Conservation (phyloP, 768 basidiomycete genomes). For the Mycena filopes region DNA sequence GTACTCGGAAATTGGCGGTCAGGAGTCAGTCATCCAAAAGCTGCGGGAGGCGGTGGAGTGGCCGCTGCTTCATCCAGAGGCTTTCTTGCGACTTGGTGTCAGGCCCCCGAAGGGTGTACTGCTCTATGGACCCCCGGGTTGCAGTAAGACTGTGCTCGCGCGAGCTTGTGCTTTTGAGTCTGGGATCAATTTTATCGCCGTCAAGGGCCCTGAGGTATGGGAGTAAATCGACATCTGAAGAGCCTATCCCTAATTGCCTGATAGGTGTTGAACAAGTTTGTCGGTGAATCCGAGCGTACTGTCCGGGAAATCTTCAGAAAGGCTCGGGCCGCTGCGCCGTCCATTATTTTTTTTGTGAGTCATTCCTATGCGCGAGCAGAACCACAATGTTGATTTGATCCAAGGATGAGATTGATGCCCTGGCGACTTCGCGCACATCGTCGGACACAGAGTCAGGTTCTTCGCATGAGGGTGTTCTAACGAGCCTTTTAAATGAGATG, state of each 20-base stretch:
- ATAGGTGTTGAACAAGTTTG: constrained; percentile 96
- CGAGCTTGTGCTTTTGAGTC: constrained; percentile 94
- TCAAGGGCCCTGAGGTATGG: constrained; percentile 94
- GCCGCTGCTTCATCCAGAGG: constrained; percentile 89
- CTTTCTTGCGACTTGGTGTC: constrained; percentile 89
- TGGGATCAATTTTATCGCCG: constrained; percentile 95
- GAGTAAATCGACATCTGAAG: constrained; percentile 35
- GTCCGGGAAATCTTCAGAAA: constrained; percentile 96
- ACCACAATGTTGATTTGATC: neutral
- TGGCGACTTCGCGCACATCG: constrained; percentile 80
- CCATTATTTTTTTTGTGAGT: constrained; percentile 95
- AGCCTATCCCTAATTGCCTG: constrained; percentile 1
- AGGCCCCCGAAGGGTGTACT: constrained; percentile 90
- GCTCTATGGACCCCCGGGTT: constrained; percentile 96
- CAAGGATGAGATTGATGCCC: constrained; percentile 97
- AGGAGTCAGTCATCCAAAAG: constrained; percentile 81
- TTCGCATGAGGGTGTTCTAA: constrained; percentile 89
- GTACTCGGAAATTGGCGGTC: constrained; percentile 93
- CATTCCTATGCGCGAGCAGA: neutral
- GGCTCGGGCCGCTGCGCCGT: constrained; percentile 92
- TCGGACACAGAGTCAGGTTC: constrained; percentile 65
- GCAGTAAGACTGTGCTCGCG: constrained; percentile 94
- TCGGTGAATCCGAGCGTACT: constrained; percentile 96
- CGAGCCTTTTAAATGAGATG: constrained; percentile 96
- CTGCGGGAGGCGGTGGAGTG: constrained; percentile 94